phyloP scores from a whole-genome alignment of 345 rosid genomes.

The Arabis alpina region DNA sequence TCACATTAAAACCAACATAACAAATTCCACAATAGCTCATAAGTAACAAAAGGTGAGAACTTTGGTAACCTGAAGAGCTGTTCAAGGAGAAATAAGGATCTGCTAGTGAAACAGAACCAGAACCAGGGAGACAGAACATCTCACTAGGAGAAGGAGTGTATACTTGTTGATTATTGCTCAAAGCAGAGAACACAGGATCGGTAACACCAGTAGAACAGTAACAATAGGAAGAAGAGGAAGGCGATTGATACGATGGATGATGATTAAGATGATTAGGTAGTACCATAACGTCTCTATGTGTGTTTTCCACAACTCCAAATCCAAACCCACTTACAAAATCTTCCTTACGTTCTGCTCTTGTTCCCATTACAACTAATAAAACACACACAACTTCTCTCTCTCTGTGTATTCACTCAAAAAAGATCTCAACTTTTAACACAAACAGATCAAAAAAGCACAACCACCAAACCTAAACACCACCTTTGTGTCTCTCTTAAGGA shows the following conservation, averaged over 20 bases:
- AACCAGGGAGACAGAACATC: slow-evolving; percentile 50
- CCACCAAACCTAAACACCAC: not conserved
- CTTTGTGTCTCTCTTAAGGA: slow-evolving; percentile 20
- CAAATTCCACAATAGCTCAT: not conserved
- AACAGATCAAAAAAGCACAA: slow-evolving; percentile 1
- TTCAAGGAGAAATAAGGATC: slow-evolving; percentile 45
- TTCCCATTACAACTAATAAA: slow-evolving; percentile 37
- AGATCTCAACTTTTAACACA: slow-evolving; percentile 13
- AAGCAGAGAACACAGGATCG: slow-evolving; percentile 51
- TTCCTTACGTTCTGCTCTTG: slow-evolving; percentile 36
- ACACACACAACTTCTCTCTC: slow-evolving; percentile 4
- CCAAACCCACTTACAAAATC: slow-evolving; percentile 50
- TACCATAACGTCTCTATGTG: slow-evolving; percentile 41
- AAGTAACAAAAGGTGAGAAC: slow-evolving; percentile 31
- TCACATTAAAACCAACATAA: slow-evolving; percentile 11
- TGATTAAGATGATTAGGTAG: slow-evolving; percentile 41
- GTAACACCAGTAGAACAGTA: slow-evolving; percentile 38
- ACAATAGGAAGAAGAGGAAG: slow-evolving; percentile 40
- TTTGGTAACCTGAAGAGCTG: slow-evolving; percentile 49
- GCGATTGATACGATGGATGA: slow-evolving; percentile 33
- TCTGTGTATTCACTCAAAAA: slow-evolving; percentile 21
- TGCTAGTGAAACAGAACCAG: slow-evolving; percentile 43
- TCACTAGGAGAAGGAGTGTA: slow-evolving; percentile 33
- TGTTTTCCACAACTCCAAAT: slow-evolving; percentile 50
- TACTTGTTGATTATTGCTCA: slow-evolving; percentile 51